Percentiles rank a stretch among this genome's conserved stretches.
These are phyloP conservation scores for Elsinoe necatrix DNA, from an alignment of 2,329 filamentous ascomycete species.

Conservation along the genomic window DNA sequence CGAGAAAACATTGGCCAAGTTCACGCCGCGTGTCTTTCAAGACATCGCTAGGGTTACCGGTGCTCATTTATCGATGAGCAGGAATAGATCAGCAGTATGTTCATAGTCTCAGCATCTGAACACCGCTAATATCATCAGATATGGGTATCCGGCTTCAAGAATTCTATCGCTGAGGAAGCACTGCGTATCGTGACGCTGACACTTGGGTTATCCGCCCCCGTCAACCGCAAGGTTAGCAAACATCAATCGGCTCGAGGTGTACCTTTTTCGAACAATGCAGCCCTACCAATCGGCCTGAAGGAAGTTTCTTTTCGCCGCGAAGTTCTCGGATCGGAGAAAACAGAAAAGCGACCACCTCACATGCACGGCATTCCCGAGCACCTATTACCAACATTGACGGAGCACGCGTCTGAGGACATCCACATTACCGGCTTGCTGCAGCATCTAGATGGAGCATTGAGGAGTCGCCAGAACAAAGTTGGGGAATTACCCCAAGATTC, in stretches of 20 bases:
- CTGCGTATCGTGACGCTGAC: constrained; percentile 12
- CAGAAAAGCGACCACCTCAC: not conserved
- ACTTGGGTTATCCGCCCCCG: constrained; percentile 7
- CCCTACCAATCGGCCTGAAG: not conserved
- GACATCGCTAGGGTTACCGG: constrained; percentile 14
- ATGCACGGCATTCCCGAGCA: not conserved
- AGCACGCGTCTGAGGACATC: not conserved
- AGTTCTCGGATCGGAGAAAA: not conserved
- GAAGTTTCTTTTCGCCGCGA: not conserved
- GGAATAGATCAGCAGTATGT: not conserved
- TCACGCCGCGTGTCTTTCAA: not conserved
- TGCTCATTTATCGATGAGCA: constrained; percentile 4
- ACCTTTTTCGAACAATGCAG: not conserved
- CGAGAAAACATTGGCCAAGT: not conserved
- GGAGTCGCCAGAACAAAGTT: not conserved
- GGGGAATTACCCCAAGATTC: not conserved
- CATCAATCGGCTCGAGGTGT: not conserved
- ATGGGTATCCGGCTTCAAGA: constrained; percentile 15
- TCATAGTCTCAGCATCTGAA: not conserved
- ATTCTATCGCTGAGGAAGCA: constrained; percentile 14
- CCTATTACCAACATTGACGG: not conserved
- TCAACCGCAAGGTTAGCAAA: constrained; percentile 1
- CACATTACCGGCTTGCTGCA: not conserved
- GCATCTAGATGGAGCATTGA: not conserved
- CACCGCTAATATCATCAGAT: constrained; percentile 1